Evolutionary conservation across 1,284 basidiomycete genomes (phyloP), one percentile per base, ranked within the genome.

Genomic region (Melanopsichium pennsylvanicum): DNA sequence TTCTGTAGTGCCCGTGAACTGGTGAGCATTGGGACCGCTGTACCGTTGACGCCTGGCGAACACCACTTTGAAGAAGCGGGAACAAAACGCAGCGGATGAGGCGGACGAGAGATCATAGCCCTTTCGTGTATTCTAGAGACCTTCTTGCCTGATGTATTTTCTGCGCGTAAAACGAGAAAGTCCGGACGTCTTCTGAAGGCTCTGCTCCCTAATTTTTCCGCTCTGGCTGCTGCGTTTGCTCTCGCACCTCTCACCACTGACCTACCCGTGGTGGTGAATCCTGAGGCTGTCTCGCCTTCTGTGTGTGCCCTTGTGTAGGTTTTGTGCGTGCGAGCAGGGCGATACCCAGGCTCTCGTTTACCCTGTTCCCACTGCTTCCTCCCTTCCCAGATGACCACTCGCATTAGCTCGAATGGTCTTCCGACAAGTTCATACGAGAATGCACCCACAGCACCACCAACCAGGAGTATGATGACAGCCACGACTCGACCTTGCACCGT

Each of bases 361-460:
- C 54, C 60, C 46, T 72, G 70, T 15, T 76, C 75, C 80, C 76
- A 79, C 18, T 62, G 50, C 35, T 75, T 63, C 7, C 75, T 34
- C 0, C 81, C 80, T 27, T 81, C 70, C 73, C 72, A 81, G 18
- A 82, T 74, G 13, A 81, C 81, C 3, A 69, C 69, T 9, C 82
- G 64, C 60, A 77, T 67, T 34, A 81, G 54, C 48, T 82, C 82
- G 39, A 81, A 79, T 4, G 82, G 82, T 6, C 82, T 50, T 1
- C 81, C 78, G 6, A 82, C 72, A 5, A 78, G 39, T 45, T 79
- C 75, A 52, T 80, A 81, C 10, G 70, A 40, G 21, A 70, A 50
- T 0, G 78, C 78, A 31, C 79, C 79, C 5, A 79, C 39, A 13
- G 75, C 79, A 10, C 79, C 79, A 32, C 79, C 79, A 0, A 67